phyloP scores from a whole-genome alignment of 1,284 basidiomycete genomes.

The Fistulinella cinereoalba region DNA sequence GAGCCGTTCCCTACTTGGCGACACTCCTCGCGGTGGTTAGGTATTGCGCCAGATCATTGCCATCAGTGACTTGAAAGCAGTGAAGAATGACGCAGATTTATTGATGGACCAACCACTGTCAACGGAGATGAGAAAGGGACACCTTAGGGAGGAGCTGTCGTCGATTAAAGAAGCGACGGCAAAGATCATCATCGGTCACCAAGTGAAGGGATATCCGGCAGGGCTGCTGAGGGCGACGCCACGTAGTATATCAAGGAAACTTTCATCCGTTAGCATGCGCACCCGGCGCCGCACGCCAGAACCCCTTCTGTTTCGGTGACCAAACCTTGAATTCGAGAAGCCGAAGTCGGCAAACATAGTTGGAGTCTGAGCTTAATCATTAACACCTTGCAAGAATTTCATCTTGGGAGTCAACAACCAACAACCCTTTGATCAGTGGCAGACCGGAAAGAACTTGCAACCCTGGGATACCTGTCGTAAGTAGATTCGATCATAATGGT shows the following conservation, averaged over 20 bases:
- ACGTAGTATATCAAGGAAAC: slow-evolving; percentile 10
- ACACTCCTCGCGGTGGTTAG: no score
- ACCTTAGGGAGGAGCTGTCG: slow-evolving; percentile 5
- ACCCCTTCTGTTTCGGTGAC: not conserved
- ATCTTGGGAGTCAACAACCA: slow-evolving; percentile 5
- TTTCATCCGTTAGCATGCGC: not conserved
- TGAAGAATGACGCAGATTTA: not conserved
- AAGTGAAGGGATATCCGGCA: slow-evolving; percentile 3
- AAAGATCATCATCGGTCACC: slow-evolving; percentile 7
- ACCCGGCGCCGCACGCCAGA: slow-evolving; percentile 1
- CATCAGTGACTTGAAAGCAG: no score
- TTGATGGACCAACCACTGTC: slow-evolving; percentile 1
- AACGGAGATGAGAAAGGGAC: slow-evolving; percentile 25
- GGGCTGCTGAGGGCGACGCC: slow-evolving; percentile 10
- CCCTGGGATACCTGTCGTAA: slow-evolving; percentile 17
- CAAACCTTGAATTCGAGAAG: slow-evolving; percentile 16
- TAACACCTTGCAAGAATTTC: slow-evolving; percentile 3
- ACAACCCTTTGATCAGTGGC: slow-evolving; percentile 1
- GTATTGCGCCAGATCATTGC: no score
- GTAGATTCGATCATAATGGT: slow-evolving; percentile 12
- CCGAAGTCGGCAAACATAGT: slow-evolving; percentile 1
- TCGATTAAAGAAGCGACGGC: slow-evolving; percentile 20
- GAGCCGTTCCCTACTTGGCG: no score
- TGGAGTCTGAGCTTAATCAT: slow-evolving; percentile 1
- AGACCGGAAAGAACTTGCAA: slow-evolving; percentile 1